These are phyloP conservation scores for Musa acuminata DNA, from an alignment of 176 grass and related monocot genomes.

Conservation along the genomic window DNA sequence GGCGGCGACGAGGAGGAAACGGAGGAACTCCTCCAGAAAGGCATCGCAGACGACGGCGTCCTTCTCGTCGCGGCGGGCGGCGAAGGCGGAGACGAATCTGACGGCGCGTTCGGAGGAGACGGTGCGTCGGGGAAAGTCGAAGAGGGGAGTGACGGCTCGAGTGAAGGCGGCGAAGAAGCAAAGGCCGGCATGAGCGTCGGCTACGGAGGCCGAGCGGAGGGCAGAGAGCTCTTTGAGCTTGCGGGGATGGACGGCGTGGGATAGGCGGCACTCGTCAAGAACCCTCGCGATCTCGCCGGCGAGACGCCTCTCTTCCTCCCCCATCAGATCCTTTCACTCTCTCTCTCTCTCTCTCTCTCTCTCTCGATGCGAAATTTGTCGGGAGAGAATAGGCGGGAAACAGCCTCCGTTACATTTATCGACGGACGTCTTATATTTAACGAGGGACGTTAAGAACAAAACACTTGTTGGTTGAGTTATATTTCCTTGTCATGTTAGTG, in stretches of 20 bases:
- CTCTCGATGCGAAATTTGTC: not conserved
- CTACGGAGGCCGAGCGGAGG: constrained; percentile 31
- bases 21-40: constrained; percentile 74
- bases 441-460: too few species aligned
- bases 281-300: constrained; percentile 39
- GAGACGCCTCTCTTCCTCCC: constrained; percentile 24
- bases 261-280: constrained; percentile 60
- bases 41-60: constrained; percentile 9
- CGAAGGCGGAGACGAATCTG: constrained; percentile 51
- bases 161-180: constrained; percentile 58
- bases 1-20: constrained; percentile 50
- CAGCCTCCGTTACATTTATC: too few species aligned
- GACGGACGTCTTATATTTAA: too few species aligned
- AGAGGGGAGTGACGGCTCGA: constrained; percentile 47
- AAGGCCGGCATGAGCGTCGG: not conserved
- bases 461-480: too few species aligned
- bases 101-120: constrained; percentile 41
- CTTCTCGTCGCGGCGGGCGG: constrained; percentile 21
- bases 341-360: not conserved
- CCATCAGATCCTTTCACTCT: not conserved
- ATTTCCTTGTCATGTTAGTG: too few species aligned
- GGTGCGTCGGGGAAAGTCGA: constrained; percentile 43
- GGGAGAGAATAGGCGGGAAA: constrained; percentile 1
- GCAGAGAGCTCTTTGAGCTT: constrained; percentile 64
- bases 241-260: constrained; percentile 56